Conservation (phyloP, 2,329 filamentous ascomycete genomes). For the Cadophora gregata region DNA sequence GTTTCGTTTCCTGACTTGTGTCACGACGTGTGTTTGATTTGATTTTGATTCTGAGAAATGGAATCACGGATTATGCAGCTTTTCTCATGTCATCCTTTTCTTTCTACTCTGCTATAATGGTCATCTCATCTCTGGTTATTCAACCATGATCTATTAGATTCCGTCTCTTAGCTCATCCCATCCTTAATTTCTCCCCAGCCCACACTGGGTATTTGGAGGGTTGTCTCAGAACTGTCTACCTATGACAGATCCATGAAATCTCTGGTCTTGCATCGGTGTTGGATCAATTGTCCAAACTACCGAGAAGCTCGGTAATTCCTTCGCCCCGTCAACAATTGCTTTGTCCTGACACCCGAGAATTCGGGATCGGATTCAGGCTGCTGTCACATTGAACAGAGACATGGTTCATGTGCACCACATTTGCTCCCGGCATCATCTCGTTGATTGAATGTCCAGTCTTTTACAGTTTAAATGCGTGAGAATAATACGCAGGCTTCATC, state of each 20-base stretch:
- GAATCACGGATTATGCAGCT: neutral
- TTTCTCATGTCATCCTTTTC: neutral
- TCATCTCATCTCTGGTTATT: neutral
- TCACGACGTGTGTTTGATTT: neutral
- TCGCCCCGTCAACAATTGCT: neutral
- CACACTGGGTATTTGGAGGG: neutral
- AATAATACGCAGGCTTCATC: neutral
- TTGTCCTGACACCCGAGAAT: neutral
- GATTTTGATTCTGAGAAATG: neutral
- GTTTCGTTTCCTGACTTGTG: neutral
- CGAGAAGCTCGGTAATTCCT: neutral
- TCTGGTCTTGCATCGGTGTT: neutral
- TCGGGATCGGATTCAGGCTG: conserved; percentile 9
- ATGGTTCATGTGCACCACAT: neutral
- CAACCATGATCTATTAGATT: neutral
- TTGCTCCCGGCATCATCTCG: neutral
- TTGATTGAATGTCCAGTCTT: neutral
- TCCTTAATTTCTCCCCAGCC: neutral
- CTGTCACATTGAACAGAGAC: neutral
- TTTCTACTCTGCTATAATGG: neutral
- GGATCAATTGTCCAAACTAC: neutral
- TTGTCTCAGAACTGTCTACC: too few relatives aligned
- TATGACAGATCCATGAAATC: neutral
- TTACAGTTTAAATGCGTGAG: neutral
- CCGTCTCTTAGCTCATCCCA: neutral